Base-by-base conservation (phyloP, 2,329 filamentous ascomycete genomes). In the Cladobotryum protrusum region DNA sequence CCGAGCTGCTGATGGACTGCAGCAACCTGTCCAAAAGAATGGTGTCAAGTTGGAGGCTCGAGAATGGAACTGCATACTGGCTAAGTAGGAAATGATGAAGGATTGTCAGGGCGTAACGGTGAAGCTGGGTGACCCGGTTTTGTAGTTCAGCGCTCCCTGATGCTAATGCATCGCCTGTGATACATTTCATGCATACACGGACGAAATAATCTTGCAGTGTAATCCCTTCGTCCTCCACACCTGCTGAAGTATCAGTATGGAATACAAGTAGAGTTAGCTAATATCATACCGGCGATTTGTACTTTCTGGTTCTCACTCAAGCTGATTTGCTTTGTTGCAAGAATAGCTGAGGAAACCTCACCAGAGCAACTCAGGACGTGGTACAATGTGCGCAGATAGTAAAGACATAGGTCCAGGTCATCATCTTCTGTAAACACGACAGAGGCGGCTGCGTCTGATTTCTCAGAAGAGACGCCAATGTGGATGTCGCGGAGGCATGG, bases 341-440 rank as follows among this genome's bases (percentile, higher is more conserved):
- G 69, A 4, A 85, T 77, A 12, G 77, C 73, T 86, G 88, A 91
- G 8, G 85, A 82, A 46, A 78, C 77, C 42, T 86, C 82, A 4
- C 66, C 17, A 78, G 86, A 50, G 82, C 81, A 83, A 20, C 79
- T 75, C 14, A 96, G 70, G 20, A 95, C 77, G 56, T 89, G 86
- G 5, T 83, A 83, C 1, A 96, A 66, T 2, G 86, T 86, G 46
- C 81, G 81, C 17, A 96, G 69, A 59, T 92, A 86, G 64, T 96
- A 95, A 3, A 88, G 71, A 53, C 84, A 89, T 50, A 90, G 77
- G 54, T 87, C 85, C 7, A 90, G 74, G 56, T 95, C 87, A 54
- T 89, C 82, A 6, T 82, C 75, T 41, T 75, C 71, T 3, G 68
- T 70, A 52, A 80, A 66, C 0, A 51, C 41, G 3, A 54, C 36